Evolutionary conservation across 1,284 basidiomycete species (phyloP).

Genomic region (Puccinia triticina): DNA sequence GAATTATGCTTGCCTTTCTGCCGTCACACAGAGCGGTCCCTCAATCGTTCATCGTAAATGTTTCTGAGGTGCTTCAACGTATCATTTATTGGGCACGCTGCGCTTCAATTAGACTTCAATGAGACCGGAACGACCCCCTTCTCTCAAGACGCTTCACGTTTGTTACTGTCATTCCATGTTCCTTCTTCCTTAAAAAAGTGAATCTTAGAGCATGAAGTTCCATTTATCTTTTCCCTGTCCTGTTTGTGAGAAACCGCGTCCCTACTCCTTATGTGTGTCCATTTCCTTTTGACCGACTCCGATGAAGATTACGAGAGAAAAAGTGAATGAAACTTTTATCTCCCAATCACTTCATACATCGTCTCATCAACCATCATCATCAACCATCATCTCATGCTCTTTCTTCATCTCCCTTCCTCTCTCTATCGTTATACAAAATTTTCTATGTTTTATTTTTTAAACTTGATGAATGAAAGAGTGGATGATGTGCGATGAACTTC

Average conservation of each 20-base stretch:
- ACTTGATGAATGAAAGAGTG: too few species aligned
- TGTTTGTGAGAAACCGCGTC: not conserved
- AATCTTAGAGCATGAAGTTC: slow-evolving; percentile 16
- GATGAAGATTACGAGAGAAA: not conserved
- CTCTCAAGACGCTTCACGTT: slow-evolving; percentile 6
- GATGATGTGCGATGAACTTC: too few species aligned
- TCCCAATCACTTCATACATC: not conserved
- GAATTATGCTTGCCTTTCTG: not conserved
- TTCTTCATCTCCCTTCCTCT: too few species aligned
- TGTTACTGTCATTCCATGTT: slow-evolving; percentile 10
- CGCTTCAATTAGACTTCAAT: not conserved
- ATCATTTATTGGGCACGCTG: not conserved
- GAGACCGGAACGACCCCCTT: slow-evolving; percentile 21
- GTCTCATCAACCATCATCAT: not conserved
- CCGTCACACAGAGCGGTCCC: slow-evolving; percentile 35
- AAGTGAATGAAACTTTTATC: not conserved
- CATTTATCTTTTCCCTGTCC: not conserved
- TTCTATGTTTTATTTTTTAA: too few species aligned
- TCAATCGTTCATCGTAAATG: slow-evolving; percentile 52
- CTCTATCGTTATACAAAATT: too few species aligned
- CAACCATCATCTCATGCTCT: not conserved
- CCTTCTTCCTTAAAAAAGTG: not conserved
- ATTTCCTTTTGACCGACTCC: not conserved
- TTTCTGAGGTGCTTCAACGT: slow-evolving; percentile 27
- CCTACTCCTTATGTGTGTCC: not conserved